Percentiles rank a stretch among this genome's conserved stretches.
Conservation (phyloP, 345 rosid species). For the Dipteronia dyeriana region DNA sequence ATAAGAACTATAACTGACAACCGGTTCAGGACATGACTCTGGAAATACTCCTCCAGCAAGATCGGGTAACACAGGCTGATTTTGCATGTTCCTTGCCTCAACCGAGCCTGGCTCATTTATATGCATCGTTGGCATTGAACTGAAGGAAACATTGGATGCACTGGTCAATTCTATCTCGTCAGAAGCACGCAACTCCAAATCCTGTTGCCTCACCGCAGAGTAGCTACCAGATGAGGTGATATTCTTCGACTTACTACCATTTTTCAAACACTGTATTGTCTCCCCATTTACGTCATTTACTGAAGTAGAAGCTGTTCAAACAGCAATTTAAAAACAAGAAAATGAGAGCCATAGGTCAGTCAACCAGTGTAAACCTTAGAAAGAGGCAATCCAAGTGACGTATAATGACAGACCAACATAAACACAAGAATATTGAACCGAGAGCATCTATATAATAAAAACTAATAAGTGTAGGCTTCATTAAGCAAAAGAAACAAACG, state of each 20-base stretch:
- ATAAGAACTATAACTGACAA: constrained; percentile 32
- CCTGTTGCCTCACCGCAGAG: constrained; percentile 33
- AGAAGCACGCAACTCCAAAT: constrained; percentile 22
- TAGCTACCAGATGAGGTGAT: constrained; percentile 19
- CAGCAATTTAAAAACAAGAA: background rate
- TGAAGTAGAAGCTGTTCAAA: constrained; percentile 30
- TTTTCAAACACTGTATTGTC: constrained; percentile 24
- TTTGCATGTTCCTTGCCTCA: constrained; percentile 15
- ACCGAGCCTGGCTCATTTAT: constrained; percentile 27
- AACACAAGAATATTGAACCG: too few relatives aligned
- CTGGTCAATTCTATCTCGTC: constrained; percentile 25
- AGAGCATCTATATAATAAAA: background rate
- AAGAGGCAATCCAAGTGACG: background rate
- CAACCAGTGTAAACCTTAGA: too few relatives aligned
- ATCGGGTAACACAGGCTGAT: constrained; percentile 25
- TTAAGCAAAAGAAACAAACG: background rate
- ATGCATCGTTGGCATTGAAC: constrained; percentile 72
- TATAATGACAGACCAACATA: too few relatives aligned
- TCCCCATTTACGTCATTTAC: constrained; percentile 44
- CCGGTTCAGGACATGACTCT: constrained; percentile 51
- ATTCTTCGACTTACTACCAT: constrained; percentile 37
- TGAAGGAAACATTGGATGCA: constrained; percentile 46
- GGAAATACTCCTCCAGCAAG: constrained; percentile 34
- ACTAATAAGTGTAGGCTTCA: background rate
- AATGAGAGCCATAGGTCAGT: background rate